Conservation (phyloP, 495 filamentous ascomycete species). For the Aspergillus sparsus region DNA sequence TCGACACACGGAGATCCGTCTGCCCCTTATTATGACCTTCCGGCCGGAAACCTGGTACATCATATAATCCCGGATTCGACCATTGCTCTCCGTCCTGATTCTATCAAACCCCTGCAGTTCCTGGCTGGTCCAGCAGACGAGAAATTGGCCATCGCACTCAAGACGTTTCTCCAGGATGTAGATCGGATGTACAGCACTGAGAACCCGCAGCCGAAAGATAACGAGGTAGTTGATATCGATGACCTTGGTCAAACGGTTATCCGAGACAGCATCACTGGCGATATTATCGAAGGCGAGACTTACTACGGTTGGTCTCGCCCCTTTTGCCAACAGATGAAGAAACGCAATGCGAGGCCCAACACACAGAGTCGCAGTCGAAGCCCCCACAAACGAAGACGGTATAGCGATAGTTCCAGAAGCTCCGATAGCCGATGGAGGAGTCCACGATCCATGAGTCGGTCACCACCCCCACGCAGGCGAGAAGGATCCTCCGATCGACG, state of each 20-base stretch:
- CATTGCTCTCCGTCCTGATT: slow-evolving; percentile 66
- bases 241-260: slow-evolving; percentile 70
- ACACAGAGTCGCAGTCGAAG: slow-evolving; percentile 39
- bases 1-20: slow-evolving; percentile 74
- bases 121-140: slow-evolving; percentile 70
- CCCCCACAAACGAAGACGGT: slow-evolving; percentile 43
- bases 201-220: slow-evolving; percentile 41
- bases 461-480: slow-evolving; percentile 20
- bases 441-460: slow-evolving; percentile 29
- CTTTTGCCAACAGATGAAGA: slow-evolving; percentile 83
- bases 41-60: slow-evolving; percentile 78
- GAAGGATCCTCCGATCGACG: slow-evolving; percentile 22
- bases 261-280: slow-evolving; percentile 60
- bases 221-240: slow-evolving; percentile 59
- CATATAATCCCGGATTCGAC: slow-evolving; percentile 76
- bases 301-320: slow-evolving; percentile 85
- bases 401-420: slow-evolving; percentile 51
- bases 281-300: slow-evolving; percentile 62
- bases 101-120: slow-evolving; percentile 74
- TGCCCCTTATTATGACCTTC: slow-evolving; percentile 80
- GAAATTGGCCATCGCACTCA: slow-evolving; percentile 63
- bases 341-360: slow-evolving; percentile 42
- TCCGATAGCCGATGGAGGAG: slow-evolving; percentile 35
- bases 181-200: slow-evolving; percentile 59
- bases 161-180: slow-evolving; percentile 66